phyloP scores from a whole-genome alignment of 2,329 filamentous ascomycete genomes.

The Alternaria arborescens region DNA sequence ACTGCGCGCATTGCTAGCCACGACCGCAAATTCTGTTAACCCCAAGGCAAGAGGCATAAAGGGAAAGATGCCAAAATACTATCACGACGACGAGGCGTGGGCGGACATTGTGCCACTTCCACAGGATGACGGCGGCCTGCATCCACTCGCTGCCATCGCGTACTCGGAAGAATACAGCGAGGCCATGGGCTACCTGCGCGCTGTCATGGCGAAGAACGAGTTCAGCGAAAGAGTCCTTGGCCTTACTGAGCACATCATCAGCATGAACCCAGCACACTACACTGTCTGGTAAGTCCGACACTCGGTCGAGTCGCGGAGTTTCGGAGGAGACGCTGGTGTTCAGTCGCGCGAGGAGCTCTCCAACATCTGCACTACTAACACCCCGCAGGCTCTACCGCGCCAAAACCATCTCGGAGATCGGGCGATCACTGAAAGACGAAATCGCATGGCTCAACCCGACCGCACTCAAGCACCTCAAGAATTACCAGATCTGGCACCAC shows the following conservation, averaged over 20 bases:
- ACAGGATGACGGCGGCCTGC: slow-evolving; percentile 76
- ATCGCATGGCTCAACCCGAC: slow-evolving; percentile 86
- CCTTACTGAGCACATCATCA: slow-evolving; percentile 89
- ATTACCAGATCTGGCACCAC: slow-evolving; percentile 96
- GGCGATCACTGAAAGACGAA: slow-evolving; percentile 73
- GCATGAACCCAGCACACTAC: slow-evolving; percentile 95
- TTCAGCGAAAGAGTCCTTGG: slow-evolving; percentile 78
- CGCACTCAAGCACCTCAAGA: slow-evolving; percentile 86
- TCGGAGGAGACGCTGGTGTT: slow-evolving; percentile 7
- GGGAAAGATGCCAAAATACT: slow-evolving; percentile 50
- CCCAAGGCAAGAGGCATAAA: slow-evolving; percentile 8
- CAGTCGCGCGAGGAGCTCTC: background rate
- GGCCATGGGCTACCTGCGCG: slow-evolving; percentile 91
- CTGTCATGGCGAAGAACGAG: slow-evolving; percentile 90
- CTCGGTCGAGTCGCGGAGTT: background rate
- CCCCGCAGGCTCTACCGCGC: slow-evolving; percentile 80
- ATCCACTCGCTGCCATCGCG: slow-evolving; percentile 89
- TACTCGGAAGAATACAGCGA: slow-evolving; percentile 91
- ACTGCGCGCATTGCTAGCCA: slow-evolving; percentile 15
- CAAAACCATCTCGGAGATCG: slow-evolving; percentile 74
- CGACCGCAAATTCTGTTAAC: background rate
- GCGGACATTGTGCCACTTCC: slow-evolving; percentile 84
- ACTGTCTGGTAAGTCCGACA: slow-evolving; percentile 77
- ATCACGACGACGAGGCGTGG: slow-evolving; percentile 78
- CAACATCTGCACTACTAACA: slow-evolving; percentile 24